phyloP scores from a whole-genome alignment of 352 stramenopile genomes.

The Detonula confervacea region DNA sequence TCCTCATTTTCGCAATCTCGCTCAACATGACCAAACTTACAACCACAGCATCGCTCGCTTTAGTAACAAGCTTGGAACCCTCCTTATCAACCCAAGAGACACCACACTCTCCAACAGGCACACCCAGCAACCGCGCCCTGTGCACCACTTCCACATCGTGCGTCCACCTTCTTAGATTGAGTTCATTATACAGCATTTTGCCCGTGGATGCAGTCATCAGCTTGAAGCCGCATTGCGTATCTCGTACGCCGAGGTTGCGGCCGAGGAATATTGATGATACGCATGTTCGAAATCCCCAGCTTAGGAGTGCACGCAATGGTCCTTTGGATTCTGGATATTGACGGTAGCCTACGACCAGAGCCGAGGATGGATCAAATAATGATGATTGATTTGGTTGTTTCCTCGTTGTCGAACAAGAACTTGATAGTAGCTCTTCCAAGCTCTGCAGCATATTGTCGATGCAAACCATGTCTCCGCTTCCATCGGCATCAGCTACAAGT shows the following conservation, averaged over 20 bases:
- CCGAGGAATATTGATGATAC: constrained; percentile 35
- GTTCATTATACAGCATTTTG: constrained; percentile 54
- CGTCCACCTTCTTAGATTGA: constrained; percentile 71
- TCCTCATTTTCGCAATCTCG: constrained; percentile 65
- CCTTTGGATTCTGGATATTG: constrained; percentile 29
- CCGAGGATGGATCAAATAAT: background rate
- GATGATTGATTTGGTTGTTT: background rate
- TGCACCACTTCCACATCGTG: constrained; percentile 82
- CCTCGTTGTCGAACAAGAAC: background rate
- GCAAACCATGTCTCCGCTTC: constrained; percentile 69
- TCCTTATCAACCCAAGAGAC: constrained; percentile 76
- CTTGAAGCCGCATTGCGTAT: constrained; percentile 83
- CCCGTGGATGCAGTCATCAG: constrained; percentile 62
- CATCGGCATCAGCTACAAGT: constrained; percentile 78
- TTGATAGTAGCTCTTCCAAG: constrained; percentile 44
- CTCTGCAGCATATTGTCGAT: constrained; percentile 52
- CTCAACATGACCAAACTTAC: constrained; percentile 71
- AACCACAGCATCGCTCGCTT: constrained; percentile 32
- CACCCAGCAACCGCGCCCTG: constrained; percentile 47
- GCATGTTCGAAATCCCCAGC: constrained; percentile 37
- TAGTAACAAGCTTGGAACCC: constrained; percentile 72
- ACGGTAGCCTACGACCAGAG: constrained; percentile 38
- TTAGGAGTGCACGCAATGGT: constrained; percentile 24
- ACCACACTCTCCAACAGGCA: constrained; percentile 55
- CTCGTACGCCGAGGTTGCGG: constrained; percentile 44